These are phyloP conservation scores for Beauveria sp. DNA, from an alignment of 2,329 filamentous ascomycete species.

Conservation along the genomic window DNA sequence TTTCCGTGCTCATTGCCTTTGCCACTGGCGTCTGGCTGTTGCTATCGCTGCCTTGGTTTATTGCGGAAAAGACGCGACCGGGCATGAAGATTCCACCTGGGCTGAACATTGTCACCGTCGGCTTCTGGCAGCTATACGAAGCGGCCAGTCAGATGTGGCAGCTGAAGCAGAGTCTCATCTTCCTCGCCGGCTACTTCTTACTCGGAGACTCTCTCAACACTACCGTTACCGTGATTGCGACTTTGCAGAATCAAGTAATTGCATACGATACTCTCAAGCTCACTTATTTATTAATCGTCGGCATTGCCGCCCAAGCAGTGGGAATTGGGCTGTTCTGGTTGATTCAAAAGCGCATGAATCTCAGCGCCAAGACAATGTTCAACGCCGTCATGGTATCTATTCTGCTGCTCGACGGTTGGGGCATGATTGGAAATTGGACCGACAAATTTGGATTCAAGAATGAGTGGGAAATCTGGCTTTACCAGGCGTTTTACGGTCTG, in stretches of 20 bases:
- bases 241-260: constrained; percentile 58
- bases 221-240: constrained; percentile 59
- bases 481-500: constrained; percentile 52
- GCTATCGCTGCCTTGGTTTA: constrained; percentile 59
- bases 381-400: constrained; percentile 55
- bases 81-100: constrained; percentile 37
- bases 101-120: constrained; percentile 46
- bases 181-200: constrained; percentile 60
- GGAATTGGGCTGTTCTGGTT: constrained; percentile 57
- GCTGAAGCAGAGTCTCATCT: constrained; percentile 57
- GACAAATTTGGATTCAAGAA: constrained; percentile 36
- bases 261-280: constrained; percentile 57
- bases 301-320: constrained; percentile 53
- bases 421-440: constrained; percentile 41
- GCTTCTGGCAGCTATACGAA: constrained; percentile 53
- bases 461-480: constrained; percentile 38
- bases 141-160: constrained; percentile 54
- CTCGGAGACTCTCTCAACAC: constrained; percentile 65
- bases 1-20: constrained; percentile 59
- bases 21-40: constrained; percentile 56
- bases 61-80: constrained; percentile 55
- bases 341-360: constrained; percentile 49
- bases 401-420: constrained; percentile 47
- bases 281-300: constrained; percentile 60
- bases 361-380: constrained; percentile 63